Percentiles rank a stretch among this genome's conserved stretches.
Conservation (phyloP, 139 green algal species). For the Trebouxia sp. region DNA sequence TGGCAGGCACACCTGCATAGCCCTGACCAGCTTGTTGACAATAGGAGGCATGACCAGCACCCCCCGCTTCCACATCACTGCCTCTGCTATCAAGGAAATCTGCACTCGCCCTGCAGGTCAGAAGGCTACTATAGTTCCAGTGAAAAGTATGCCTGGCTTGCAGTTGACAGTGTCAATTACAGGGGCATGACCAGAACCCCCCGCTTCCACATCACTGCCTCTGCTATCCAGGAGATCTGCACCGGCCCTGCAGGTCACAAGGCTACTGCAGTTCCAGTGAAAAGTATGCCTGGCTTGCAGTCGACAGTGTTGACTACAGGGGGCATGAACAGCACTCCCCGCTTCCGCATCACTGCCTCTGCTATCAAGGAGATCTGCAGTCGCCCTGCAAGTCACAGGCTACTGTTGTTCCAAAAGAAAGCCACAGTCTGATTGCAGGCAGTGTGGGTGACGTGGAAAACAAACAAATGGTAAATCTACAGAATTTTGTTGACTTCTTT, state of each 20-base stretch:
- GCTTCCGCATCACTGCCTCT: conserved; percentile 23
- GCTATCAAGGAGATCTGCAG: conserved; percentile 15
- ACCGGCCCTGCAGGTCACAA: conserved; percentile 4
- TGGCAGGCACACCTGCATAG: conserved; percentile 7
- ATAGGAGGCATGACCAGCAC: conserved; percentile 24
- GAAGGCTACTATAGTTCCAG: not conserved
- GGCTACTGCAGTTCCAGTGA: not conserved
- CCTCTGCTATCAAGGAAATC: conserved; percentile 2
- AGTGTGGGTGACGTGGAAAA: no score
- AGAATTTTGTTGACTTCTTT: no score
- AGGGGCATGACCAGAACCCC: not conserved
- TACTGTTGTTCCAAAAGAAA: not conserved
- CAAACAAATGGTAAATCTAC: no score
- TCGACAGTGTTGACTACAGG: not conserved
- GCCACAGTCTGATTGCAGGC: no score
- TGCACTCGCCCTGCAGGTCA: conserved; percentile 21
- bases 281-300: not conserved
- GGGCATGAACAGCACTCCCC: not conserved
- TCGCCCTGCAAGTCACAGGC: not conserved
- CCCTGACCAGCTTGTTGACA: conserved; percentile 23
- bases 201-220: conserved; percentile 25
- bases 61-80: conserved; percentile 24
- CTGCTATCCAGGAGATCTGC: not conserved
- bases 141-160: not conserved
- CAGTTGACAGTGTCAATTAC: not conserved